A percentile compares a stretch with the other conserved stretches of the same genome.
Evolutionary conservation across 2,329 filamentous ascomycete species (phyloP).

Genomic region (Aspergillus quadricinctus): DNA sequence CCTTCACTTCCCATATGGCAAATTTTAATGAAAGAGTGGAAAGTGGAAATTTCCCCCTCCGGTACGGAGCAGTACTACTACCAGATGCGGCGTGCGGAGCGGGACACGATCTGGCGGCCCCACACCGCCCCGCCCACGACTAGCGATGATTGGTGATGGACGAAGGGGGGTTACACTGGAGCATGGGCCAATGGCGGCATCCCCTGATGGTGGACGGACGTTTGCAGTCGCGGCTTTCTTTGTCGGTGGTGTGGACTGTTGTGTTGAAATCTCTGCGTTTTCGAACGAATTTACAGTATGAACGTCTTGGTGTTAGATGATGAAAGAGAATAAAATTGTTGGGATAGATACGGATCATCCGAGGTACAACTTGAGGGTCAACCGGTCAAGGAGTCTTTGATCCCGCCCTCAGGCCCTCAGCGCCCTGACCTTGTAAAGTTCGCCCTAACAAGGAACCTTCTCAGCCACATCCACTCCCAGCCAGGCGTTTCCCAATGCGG

Average conservation of each 20-base stretch:
- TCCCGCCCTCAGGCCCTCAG: too few relatives aligned
- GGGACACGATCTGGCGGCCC: not conserved
- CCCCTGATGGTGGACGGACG: not conserved
- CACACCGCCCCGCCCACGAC: not conserved
- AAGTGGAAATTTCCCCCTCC: not conserved
- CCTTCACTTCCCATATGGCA: not conserved
- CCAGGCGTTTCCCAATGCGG: not conserved
- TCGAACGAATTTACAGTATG: too few relatives aligned
- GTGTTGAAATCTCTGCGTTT: not conserved
- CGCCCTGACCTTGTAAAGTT: not conserved
- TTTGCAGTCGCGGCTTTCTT: not conserved
- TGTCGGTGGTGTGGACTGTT: not conserved
- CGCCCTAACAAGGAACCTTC: not conserved
- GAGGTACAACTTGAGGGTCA: too few relatives aligned
- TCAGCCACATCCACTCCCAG: not conserved
- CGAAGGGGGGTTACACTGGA: not conserved
- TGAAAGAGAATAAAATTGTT: not conserved
- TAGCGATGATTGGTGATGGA: not conserved
- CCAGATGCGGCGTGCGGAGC: not conserved
- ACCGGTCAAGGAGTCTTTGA: too few relatives aligned
- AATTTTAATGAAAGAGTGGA: not conserved
- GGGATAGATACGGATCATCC: too few relatives aligned
- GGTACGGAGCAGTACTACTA: not conserved
- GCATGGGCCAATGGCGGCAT: not conserved
- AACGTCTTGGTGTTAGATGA: not conserved